phyloP scores from a whole-genome alignment of 1,284 basidiomycete genomes.

The Apiotrichum gracile region DNA sequence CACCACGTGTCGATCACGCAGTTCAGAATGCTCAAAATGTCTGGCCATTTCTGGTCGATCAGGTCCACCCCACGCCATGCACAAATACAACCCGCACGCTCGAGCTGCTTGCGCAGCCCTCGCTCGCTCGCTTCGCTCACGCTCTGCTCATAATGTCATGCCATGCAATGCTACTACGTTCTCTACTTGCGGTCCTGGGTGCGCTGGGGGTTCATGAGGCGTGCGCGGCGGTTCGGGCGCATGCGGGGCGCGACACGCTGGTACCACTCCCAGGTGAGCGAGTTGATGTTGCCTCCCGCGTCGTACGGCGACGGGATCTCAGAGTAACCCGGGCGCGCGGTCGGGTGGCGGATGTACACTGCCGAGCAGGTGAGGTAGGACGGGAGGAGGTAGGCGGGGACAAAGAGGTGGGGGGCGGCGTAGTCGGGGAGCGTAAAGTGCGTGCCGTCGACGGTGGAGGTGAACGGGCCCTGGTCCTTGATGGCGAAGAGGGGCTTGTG shows the following conservation, averaged over 20 bases:
- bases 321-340: slow-evolving; percentile 81
- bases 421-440: slow-evolving; percentile 80
- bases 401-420: slow-evolving; percentile 86
- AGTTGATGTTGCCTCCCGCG: slow-evolving; percentile 82
- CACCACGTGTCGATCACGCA: no score
- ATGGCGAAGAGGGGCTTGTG: background rate
- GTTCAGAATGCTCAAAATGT: no score
- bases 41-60: no score
- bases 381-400: slow-evolving; percentile 90
- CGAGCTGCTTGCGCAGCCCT: no score
- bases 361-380: slow-evolving; percentile 87
- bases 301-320: slow-evolving; percentile 92
- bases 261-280: slow-evolving; percentile 87
- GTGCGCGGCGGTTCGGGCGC: slow-evolving; percentile 58
- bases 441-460: slow-evolving; percentile 5
- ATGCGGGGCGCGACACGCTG: slow-evolving; percentile 58
- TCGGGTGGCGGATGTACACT: slow-evolving; percentile 92
- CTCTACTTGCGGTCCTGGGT: slow-evolving; percentile 24
- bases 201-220: slow-evolving; percentile 61
- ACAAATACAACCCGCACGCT: no score
- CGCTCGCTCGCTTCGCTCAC: background rate
- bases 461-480: background rate
- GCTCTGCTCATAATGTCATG: slow-evolving; percentile 7
- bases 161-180: slow-evolving; percentile 6
- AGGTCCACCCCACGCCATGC: no score